These are phyloP conservation scores for Canna indica DNA, from an alignment of 176 grass and related monocot genomes.

Conservation along the genomic window DNA sequence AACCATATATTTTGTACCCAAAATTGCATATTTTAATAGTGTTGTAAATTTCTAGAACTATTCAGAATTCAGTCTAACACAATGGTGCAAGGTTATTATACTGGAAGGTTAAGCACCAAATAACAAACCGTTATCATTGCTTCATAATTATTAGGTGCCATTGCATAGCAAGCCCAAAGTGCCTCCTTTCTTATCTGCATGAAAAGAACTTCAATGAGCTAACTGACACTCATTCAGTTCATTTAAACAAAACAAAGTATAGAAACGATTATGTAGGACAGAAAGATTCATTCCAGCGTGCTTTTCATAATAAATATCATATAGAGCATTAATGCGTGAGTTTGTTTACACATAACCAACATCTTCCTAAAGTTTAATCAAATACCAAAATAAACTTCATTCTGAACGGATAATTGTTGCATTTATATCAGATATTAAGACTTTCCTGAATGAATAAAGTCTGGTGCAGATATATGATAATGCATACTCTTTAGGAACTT, in stretches of 20 bases:
- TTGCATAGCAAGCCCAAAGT: slow-evolving; percentile 92
- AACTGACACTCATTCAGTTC: background rate
- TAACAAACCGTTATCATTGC: slow-evolving; percentile 84
- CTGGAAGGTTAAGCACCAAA: slow-evolving; percentile 16
- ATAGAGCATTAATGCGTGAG: too few relatives aligned
- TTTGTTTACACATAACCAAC: too few relatives aligned
- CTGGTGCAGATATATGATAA: too few relatives aligned
- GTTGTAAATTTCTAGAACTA: background rate
- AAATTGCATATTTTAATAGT: background rate
- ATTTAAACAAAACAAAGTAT: background rate
- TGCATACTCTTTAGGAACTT: too few relatives aligned
- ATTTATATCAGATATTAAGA: too few relatives aligned
- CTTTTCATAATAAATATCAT: background rate
- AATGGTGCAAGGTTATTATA: slow-evolving; percentile 19
- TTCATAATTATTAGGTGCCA: slow-evolving; percentile 68
- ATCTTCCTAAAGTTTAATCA: too few relatives aligned
- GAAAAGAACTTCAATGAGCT: background rate
- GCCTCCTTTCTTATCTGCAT: slow-evolving; percentile 85
- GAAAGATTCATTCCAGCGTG: background rate
- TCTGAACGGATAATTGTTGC: too few relatives aligned
- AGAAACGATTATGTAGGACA: background rate
- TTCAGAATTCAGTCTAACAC: slow-evolving; percentile 2
- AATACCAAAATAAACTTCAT: too few relatives aligned
- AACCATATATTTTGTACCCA: background rate
- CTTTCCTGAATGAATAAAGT: too few relatives aligned